Base-by-base conservation (phyloP, 352 stramenopile genomes). In the Pythium sp. region DNA sequence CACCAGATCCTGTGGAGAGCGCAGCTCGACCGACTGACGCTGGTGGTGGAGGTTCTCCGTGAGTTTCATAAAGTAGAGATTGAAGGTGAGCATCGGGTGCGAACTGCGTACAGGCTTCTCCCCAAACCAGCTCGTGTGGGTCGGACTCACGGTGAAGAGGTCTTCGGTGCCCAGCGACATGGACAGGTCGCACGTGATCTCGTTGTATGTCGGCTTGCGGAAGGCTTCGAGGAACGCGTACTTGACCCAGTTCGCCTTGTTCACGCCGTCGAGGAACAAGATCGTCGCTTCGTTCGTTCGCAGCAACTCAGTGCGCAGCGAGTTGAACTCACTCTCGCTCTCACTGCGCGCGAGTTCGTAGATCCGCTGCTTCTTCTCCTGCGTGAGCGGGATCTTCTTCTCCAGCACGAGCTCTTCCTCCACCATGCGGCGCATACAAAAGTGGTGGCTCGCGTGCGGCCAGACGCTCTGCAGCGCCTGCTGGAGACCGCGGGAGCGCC, bases 11-110 rank as follows among this genome's bases (percentile, higher is more conserved):
- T 84, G 76, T 8, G 75, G 67, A 34, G 84, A 77, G 5, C 79
- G 82, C 14, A 80, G 55, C 67, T 85, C 87, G 0, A 90, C 78
- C 0, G 73, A 68, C 64, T 90, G 72, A 60, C 82, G 84, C 2
- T 84, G 84, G n/a, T 77, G 55, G 51, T 89, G 78, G 58, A 93
- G 92, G 36, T 87, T 90, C 57, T 89, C 76, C 6, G 84, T 82
- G 62, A 91, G 81, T 28, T 87, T 90, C 75, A 82, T 84, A 57
- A 91, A 91, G 64, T 86, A 93, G 24, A 80, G 77, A 64, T 86
- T 86, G 65, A 91, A 93, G 22, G 81, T 79, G 5, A 73, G 62
- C 11, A 93, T 68, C 0, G 86, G 86, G 67, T 91, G 80, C 62
- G 83, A 91, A 34, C 81, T 92, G 24, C 78, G 74, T 22, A 89